Conservation (phyloP, 169 alveolate species). For the Plasmodium adleri region DNA sequence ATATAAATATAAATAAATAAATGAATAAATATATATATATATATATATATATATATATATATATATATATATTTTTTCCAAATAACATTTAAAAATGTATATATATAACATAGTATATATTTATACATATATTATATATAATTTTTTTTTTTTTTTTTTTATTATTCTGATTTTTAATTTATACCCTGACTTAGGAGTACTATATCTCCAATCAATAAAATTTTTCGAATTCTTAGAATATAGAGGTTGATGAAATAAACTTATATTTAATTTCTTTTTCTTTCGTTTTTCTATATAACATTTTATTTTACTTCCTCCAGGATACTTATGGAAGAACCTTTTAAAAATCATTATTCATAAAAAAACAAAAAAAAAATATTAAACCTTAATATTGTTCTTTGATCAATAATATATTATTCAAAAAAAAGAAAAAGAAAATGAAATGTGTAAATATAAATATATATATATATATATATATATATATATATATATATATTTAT, state of each 20-base stretch:
- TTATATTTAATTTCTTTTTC: conserved; percentile 31
- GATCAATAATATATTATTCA: neutral
- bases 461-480: conserved; percentile 1
- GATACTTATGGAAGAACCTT: conserved; percentile 70
- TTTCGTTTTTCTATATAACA: conserved; percentile 62
- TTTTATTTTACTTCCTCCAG: conserved; percentile 74
- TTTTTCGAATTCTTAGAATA: conserved; percentile 57
- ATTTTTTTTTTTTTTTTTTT: neutral
- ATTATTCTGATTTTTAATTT: neutral
- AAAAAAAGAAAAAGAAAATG: neutral
- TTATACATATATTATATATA: neutral
- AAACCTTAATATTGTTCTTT: neutral
- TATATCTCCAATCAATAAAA: conserved; percentile 79
- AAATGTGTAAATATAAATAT: neutral
- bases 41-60: neutral
- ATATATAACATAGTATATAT: neutral
- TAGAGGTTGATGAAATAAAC: conserved; percentile 58
- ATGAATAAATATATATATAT: neutral
- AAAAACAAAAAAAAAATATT: neutral
- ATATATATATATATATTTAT: neutral
- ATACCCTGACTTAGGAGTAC: conserved; percentile 80
- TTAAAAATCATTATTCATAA: conserved; percentile 46
- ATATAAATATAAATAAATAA: neutral
- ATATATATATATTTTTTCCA: neutral
- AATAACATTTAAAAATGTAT: neutral